phyloP scores from a whole-genome alignment of 306 rosid species.

The Begonia fuchsioides region DNA sequence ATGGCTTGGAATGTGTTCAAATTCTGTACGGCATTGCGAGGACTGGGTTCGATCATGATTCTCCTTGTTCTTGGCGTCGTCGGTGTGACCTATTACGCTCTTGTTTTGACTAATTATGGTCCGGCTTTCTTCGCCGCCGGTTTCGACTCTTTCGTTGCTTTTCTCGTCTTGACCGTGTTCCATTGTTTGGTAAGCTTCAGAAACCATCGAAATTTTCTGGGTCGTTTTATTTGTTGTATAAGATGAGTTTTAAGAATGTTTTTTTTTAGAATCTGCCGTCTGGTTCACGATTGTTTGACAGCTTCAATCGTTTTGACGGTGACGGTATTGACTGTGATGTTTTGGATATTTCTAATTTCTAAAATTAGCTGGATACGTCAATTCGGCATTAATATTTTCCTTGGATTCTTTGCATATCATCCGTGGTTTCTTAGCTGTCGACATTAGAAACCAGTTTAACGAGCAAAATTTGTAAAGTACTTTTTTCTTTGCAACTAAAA shows the following conservation, averaged over 20 bases:
- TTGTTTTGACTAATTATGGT: slow-evolving; percentile 80
- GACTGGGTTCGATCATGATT: slow-evolving; percentile 96
- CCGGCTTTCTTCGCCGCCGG: slow-evolving; percentile 67
- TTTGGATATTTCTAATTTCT: no score
- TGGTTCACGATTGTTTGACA: not conserved
- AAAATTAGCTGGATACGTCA: no score
- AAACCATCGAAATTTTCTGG: not conserved
- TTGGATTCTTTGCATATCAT: no score
- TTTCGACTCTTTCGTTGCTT: slow-evolving; percentile 48
- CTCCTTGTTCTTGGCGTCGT: slow-evolving; percentile 92
- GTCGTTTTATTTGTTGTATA: no score
- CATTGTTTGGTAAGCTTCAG: slow-evolving; percentile 62
- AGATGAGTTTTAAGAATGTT: not conserved
- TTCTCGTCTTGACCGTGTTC: slow-evolving; percentile 68
- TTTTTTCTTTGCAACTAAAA: no score
- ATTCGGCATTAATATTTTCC: no score
- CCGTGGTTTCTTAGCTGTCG: no score
- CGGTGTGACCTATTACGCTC: slow-evolving; percentile 91
- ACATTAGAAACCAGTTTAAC: no score
- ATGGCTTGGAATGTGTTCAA: slow-evolving; percentile 99
- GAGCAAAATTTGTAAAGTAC: no score
- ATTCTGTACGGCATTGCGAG: slow-evolving; percentile 93
- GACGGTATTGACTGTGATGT: no score
- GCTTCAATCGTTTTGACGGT: not conserved
- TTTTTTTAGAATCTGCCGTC: not conserved